Evolutionary conservation across 106 monocot species (phyloP).

Genomic region (Xerophyta viscosa): DNA sequence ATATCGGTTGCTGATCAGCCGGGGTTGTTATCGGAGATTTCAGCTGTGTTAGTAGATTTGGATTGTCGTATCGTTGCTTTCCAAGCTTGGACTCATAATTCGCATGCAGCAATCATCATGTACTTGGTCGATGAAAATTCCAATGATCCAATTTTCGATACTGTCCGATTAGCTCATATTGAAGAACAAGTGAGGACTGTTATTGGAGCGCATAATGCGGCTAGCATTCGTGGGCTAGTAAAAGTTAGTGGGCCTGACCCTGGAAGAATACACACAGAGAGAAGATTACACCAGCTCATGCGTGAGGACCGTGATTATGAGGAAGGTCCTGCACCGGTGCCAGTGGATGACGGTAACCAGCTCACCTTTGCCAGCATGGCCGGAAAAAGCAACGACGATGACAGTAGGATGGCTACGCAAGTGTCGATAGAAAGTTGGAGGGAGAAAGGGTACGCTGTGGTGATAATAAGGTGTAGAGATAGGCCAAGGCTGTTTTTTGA

Average conservation of each 20-base stretch:
- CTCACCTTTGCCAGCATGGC: neutral
- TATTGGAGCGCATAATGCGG: conserved; percentile 18
- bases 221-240: conserved; percentile 12
- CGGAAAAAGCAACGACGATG: neutral
- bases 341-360: conserved; percentile 12
- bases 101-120: conserved; percentile 28
- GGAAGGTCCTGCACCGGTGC: conserved; percentile 9
- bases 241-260: conserved; percentile 11
- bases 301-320: conserved; percentile 30
- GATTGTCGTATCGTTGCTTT: conserved; percentile 25
- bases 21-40: conserved; percentile 55
- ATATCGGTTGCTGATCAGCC: conserved; percentile 39
- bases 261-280: conserved; percentile 30
- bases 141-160: conserved; percentile 16
- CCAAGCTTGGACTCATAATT: conserved; percentile 54
- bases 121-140: conserved; percentile 16
- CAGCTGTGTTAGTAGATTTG: conserved; percentile 27
- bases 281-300: conserved; percentile 57
- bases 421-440: conserved; percentile 45
- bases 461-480: conserved; percentile 42
- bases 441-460: conserved; percentile 56
- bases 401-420: conserved; percentile 8
- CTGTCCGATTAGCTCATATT: conserved; percentile 14
- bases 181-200: conserved; percentile 29
- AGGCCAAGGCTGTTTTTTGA: conserved; percentile 70